These are phyloP conservation scores for Conticribra guillardii DNA, from an alignment of 108 stramenopile species.

Conservation along the genomic window DNA sequence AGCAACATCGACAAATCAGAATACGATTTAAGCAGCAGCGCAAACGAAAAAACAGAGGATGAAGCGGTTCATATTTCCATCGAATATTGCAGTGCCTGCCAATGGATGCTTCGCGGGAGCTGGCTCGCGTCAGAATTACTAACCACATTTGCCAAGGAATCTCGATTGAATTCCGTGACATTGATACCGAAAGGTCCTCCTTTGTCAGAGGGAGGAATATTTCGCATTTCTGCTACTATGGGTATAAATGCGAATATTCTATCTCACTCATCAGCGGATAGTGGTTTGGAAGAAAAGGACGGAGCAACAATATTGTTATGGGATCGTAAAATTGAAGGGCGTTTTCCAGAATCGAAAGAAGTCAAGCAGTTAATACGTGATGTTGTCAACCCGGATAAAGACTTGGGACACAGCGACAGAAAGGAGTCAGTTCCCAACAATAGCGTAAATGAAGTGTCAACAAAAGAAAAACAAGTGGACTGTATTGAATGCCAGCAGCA, in stretches of 20 bases:
- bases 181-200: constrained; percentile 54
- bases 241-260: background rate
- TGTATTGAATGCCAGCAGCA: constrained; percentile 26
- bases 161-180: constrained; percentile 47
- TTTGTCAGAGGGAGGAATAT: constrained; percentile 39
- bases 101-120: constrained; percentile 78
- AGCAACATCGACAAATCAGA: no score
- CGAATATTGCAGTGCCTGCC: constrained; percentile 84
- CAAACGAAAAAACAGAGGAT: no score
- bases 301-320: constrained; percentile 36
- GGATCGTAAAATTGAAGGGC: constrained; percentile 57
- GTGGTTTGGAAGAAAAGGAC: background rate
- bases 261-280: constrained; percentile 1
- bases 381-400: constrained; percentile 58
- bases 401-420: constrained; percentile 80
- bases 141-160: constrained; percentile 69
- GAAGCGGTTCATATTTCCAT: constrained; percentile 56
- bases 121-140: constrained; percentile 86
- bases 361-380: constrained; percentile 83
- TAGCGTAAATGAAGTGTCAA: background rate
- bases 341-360: constrained; percentile 85
- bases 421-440: background rate
- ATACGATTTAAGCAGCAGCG: no score
- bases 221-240: constrained; percentile 15
- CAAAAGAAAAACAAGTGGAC: background rate